Conservation (phyloP, 2,329 filamentous ascomycete genomes). For the Teratosphaeria epicoccoides region DNA sequence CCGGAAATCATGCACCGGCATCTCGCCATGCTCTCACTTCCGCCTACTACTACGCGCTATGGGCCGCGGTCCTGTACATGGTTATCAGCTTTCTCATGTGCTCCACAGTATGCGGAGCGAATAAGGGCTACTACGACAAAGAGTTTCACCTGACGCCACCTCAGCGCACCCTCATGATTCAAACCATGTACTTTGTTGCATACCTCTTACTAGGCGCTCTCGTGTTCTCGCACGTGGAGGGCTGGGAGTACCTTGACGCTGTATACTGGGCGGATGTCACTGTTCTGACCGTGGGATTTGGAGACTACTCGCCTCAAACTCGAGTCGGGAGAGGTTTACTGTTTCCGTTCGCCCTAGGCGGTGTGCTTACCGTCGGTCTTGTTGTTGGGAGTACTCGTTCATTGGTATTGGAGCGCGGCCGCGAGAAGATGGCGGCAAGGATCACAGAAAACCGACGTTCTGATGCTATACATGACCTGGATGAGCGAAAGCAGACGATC, state of each 20-base stretch:
- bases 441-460: constrained; percentile 41
- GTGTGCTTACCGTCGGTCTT: constrained; percentile 45
- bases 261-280: constrained; percentile 49
- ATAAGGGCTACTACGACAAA: constrained; percentile 43
- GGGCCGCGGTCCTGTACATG: constrained; percentile 47
- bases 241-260: constrained; percentile 43
- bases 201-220: constrained; percentile 40
- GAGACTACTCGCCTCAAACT: constrained; percentile 40
- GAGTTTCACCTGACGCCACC: constrained; percentile 45
- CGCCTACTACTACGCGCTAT: constrained; percentile 50
- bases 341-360: constrained; percentile 46
- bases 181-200: constrained; percentile 40
- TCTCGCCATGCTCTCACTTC: constrained; percentile 39
- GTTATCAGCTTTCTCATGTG: constrained; percentile 45
- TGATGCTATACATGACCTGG: constrained; percentile 29
- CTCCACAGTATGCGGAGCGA: constrained; percentile 46
- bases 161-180: constrained; percentile 46
- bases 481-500: constrained; percentile 32
- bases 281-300: constrained; percentile 45
- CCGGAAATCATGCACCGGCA: constrained; percentile 22
- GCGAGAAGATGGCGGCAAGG: constrained; percentile 40
- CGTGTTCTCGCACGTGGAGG: constrained; percentile 39
- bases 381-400: constrained; percentile 44
- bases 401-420: constrained; percentile 40
- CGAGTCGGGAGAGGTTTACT: constrained; percentile 40